Conservation (phyloP, 1,284 basidiomycete species). For the Violaceomyces palustris region DNA sequence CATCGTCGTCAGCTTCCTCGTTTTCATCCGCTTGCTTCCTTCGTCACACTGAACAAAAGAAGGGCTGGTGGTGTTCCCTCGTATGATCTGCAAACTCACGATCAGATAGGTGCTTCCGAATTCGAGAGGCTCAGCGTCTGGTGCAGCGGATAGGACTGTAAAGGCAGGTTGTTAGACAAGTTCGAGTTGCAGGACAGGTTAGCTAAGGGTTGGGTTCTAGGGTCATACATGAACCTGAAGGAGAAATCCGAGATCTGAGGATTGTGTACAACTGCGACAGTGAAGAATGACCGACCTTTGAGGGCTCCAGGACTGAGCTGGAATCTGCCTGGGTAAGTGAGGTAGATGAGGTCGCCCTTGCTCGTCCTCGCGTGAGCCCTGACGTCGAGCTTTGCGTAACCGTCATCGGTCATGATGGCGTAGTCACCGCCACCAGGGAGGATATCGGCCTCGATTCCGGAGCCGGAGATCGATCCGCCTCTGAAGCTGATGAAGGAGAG, state of each 20-base stretch:
- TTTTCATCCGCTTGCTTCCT: no score
- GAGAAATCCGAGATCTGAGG: no score
- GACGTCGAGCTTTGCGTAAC: slow-evolving; percentile 23
- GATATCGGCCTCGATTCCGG: slow-evolving; percentile 15
- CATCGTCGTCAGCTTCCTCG: no score
- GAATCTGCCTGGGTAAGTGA: slow-evolving; percentile 19
- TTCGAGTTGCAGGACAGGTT: no score
- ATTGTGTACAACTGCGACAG: no score
- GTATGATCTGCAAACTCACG: slow-evolving; percentile 10
- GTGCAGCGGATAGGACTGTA: slow-evolving; percentile 11
- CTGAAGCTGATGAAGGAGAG: slow-evolving; percentile 15
- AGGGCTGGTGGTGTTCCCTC: no score
- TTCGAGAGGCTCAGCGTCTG: slow-evolving; percentile 11
- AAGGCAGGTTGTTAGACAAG: no score
- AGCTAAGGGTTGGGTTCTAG: no score
- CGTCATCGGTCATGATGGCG: slow-evolving; percentile 18
- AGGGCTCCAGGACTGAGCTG: slow-evolving; percentile 14
- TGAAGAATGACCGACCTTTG: no score
- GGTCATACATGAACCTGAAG: no score
- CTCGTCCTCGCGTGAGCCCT: slow-evolving; percentile 15
- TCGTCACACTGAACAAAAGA: no score
- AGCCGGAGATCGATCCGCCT: slow-evolving; percentile 10
- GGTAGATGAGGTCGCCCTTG: slow-evolving; percentile 15
- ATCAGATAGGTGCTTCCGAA: slow-evolving; percentile 22
- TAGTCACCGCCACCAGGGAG: slow-evolving; percentile 18